Evolutionary conservation across 768 basidiomycete genomes (phyloP).

Genomic region (Leccinum arenicola): DNA sequence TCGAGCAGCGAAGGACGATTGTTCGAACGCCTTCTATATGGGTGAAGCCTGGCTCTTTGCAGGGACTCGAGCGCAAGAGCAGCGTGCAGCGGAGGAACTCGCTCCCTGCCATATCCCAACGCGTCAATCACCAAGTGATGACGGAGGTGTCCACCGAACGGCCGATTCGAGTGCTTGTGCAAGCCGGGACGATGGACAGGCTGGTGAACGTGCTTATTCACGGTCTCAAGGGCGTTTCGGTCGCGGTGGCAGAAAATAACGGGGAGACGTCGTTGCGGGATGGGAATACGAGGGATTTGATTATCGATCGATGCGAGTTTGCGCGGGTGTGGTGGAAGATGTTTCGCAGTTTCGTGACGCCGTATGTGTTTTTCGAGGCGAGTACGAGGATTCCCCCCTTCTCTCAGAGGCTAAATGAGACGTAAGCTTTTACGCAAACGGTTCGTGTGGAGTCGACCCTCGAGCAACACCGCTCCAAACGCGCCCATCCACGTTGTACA

Average conservation of each 20-base stretch:
- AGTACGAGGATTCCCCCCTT: slow-evolving; percentile 10
- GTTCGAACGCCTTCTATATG: slow-evolving; percentile 72
- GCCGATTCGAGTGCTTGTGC: slow-evolving; percentile 71
- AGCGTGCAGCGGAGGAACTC: slow-evolving; percentile 75
- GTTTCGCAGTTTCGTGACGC: slow-evolving; percentile 79
- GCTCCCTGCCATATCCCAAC: slow-evolving; percentile 70
- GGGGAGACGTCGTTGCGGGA: slow-evolving; percentile 79
- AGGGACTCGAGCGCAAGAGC: slow-evolving; percentile 72
- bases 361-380: slow-evolving; percentile 84
- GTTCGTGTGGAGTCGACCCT: slow-evolving; percentile 52
- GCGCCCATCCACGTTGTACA: slow-evolving; percentile 41
- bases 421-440: slow-evolving; percentile 71
- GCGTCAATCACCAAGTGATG: slow-evolving; percentile 53
- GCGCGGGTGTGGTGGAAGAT: slow-evolving; percentile 79
- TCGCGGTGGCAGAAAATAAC: slow-evolving; percentile 82
- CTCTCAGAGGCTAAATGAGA: slow-evolving; percentile 2
- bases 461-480: slow-evolving; percentile 40
- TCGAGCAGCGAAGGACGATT: slow-evolving; percentile 39
- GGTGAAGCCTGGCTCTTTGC: slow-evolving; percentile 67
- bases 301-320: slow-evolving; percentile 73
- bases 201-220: slow-evolving; percentile 75
- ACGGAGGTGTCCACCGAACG: slow-evolving; percentile 67
- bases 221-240: slow-evolving; percentile 73
- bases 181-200: slow-evolving; percentile 73
- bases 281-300: slow-evolving; percentile 67